Evolutionary conservation across 2,329 filamentous ascomycete genomes (phyloP), one percentile per base, ranked within the genome.

Genomic region (Colletotrichum agaves): DNA sequence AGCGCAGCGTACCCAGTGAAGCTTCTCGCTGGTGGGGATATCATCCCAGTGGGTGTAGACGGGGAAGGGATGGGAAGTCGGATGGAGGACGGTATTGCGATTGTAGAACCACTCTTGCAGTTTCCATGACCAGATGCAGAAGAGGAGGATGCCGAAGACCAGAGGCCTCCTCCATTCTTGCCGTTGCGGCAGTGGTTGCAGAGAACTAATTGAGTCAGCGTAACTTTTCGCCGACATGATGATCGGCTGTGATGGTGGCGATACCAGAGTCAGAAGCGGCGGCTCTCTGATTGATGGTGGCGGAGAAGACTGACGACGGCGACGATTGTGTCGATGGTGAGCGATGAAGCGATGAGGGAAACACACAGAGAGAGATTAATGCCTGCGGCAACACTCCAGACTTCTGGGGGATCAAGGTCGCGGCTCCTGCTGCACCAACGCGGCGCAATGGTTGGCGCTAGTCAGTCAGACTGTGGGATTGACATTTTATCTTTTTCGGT

Each of bases 1-100:
- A 69, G 78, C 78, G 71, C 83, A 85, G 53, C 78, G 77, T 55
- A 81, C 77, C 81, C 82, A 85, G 68, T 73, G 70, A 4, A 85
- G 77, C 59, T 82, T 78, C 69, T 80, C 74, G 68, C 78, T 83
- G n/a, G 83, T 80, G 6, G 72, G 72, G 59, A 85, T 83, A 79
- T 83, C 44, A 60, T 67, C 63, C 69, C 68, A 73, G 52, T 67
- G 57, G 37, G 43, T 59, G 58, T 68, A 69, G 41, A 69, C 47
- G 4, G 43, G 50, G 35, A 57, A 57, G 7, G 49, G 43, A 17
- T 37, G 23, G 4, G 13, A 19, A 2, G 6, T 21, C 5, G 23
- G 15, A 21, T 56, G 41, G 23, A 62, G 63, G n/a, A 56, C 35
- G 11, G 39, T 41, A 39, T 61, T 56, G 27, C 62, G 47, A 27